Percentiles rank a stretch among this genome's conserved stretches.
phyloP scores from a whole-genome alignment of 1,284 basidiomycete genomes.

The Violaceomyces palustris region DNA sequence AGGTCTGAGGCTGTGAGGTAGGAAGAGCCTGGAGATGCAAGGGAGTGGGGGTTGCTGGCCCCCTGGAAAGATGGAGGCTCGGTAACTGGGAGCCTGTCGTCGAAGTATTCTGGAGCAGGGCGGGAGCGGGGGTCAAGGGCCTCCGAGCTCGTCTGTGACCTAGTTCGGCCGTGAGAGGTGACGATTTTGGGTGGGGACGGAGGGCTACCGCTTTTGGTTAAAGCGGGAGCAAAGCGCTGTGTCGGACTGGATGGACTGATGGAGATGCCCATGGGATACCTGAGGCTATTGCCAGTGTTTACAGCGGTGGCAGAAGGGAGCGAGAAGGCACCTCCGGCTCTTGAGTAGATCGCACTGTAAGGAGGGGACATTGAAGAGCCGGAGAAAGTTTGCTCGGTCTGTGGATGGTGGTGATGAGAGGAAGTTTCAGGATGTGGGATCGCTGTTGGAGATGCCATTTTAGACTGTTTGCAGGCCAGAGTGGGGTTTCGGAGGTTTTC shows the following conservation, averaged over 20 bases:
- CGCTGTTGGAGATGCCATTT: constrained; percentile 35
- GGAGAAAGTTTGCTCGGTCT: constrained; percentile 22
- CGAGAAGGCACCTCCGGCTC: not conserved
- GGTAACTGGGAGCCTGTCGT: not conserved
- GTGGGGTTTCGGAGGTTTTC: too few relatives aligned
- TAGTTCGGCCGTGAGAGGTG: constrained; percentile 22
- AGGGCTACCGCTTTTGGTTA: constrained; percentile 6
- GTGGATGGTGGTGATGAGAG: constrained; percentile 25
- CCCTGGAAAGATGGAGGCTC: not conserved
- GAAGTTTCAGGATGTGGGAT: constrained; percentile 37
- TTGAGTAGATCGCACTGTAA: constrained; percentile 7
- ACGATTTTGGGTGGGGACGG: constrained; percentile 9
- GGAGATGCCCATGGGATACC: constrained; percentile 13
- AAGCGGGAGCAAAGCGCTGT: constrained; percentile 18
- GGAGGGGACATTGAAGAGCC: constrained; percentile 18
- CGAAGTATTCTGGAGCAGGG: constrained; percentile 2
- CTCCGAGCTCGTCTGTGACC: constrained; percentile 15
- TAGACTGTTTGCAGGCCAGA: not conserved
- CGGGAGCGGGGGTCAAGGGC: constrained; percentile 1
- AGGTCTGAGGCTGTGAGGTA: constrained; percentile 20
- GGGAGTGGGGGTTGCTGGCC: not conserved
- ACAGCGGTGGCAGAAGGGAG: not conserved
- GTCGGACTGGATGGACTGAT: constrained; percentile 14
- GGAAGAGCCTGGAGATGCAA: constrained; percentile 16
- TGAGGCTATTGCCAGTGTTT: constrained; percentile 1